Base-by-base conservation (phyloP, 75 land plant species). In the Picea glauca region DNA sequence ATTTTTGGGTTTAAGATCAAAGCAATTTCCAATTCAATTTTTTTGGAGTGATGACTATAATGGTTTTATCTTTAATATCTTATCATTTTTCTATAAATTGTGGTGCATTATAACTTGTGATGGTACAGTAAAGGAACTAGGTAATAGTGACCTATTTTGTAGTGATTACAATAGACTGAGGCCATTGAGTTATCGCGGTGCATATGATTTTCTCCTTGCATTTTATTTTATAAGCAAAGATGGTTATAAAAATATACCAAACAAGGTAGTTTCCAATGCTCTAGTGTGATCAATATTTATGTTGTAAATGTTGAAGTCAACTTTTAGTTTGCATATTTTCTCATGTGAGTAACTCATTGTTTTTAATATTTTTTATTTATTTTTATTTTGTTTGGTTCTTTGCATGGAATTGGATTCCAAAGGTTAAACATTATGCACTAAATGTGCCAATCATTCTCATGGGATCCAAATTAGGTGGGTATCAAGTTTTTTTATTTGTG, bases 351-450 rank as follows among this genome's bases (percentile, higher is more conserved):
- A 46, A 46, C 50, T 6, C 50, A 6, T 46, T 46, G 50, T 46
- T 6, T 46, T 46, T 46, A 6, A 6, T 50, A 11, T 50, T 8
- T 50, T 50, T 50, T 13, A 11, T 9, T 50, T 50, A 50, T 50
- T 50, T 9, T 50, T 50, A 50, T 11, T 13, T 12, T 50, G 12
- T 50, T 50, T 50, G 56, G 56, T 50, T 9, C 56, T 50, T 83
- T 60, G 11, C 17, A 18, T 75, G 43, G 75, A 84, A 91, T 95
- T 94, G 98, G 98, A 83, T 94, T 43, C 93, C 98, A 60, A 95
- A 94, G 70, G 83, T 94, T 75, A 87, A 90, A 72, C 97, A 94
- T 83, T 91, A 95, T 80, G 91, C 97, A 26, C 94, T 96, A 14
- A 79, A 75, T 26, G 93, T 95, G 63, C 98, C 98, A 50, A 86